phyloP scores from a whole-genome alignment of 257 asterid species.

The Vinca minor region DNA sequence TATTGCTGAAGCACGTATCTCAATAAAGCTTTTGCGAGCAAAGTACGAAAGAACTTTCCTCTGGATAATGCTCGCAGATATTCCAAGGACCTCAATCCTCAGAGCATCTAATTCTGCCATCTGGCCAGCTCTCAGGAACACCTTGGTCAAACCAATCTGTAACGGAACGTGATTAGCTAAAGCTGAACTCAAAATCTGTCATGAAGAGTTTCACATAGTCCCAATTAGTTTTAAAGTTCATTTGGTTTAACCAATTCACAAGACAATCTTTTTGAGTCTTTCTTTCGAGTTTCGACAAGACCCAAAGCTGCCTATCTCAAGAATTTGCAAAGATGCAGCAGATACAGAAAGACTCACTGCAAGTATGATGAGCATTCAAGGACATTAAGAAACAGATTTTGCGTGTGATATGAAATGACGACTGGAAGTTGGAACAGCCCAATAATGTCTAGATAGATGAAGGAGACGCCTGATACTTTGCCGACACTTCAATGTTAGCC shows the following conservation, averaged over 20 bases:
- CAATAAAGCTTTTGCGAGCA: slow-evolving; percentile 44
- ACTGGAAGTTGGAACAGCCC: background rate
- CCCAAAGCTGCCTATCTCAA: background rate
- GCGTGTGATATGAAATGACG: background rate
- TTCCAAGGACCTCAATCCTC: slow-evolving; percentile 65
- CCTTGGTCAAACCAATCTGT: slow-evolving; percentile 86
- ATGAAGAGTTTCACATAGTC: background rate
- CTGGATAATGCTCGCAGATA: slow-evolving; percentile 62
- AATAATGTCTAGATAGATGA: background rate
- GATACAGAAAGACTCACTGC: background rate
- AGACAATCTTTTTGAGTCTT: background rate
- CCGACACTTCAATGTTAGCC: background rate
- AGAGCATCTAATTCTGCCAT: slow-evolving; percentile 77
- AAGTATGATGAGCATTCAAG: background rate
- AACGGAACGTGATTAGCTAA: slow-evolving; percentile 15
- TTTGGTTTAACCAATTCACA: background rate
- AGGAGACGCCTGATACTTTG: background rate
- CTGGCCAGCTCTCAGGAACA: slow-evolving; percentile 92
- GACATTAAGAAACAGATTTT: background rate
- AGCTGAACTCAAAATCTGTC: background rate
- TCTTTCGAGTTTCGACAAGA: background rate
- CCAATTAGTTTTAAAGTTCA: background rate
- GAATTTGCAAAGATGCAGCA: background rate
- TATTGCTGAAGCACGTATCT: slow-evolving; percentile 41
- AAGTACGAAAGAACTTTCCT: slow-evolving; percentile 43